phyloP scores from a whole-genome alignment of 1,284 basidiomycete genomes.

The Neolentinus lepideus region DNA sequence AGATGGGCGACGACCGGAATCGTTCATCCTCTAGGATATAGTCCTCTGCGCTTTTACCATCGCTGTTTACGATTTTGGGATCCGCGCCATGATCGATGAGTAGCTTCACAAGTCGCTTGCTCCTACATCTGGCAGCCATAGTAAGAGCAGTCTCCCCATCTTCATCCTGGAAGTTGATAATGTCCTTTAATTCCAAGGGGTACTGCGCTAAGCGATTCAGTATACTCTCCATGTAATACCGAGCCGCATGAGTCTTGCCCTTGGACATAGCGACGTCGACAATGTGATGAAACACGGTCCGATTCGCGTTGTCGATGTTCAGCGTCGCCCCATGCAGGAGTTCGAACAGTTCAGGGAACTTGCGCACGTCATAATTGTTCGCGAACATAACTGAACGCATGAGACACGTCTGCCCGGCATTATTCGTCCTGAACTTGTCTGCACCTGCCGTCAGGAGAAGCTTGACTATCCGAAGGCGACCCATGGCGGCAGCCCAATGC shows the following conservation, averaged over 20 bases:
- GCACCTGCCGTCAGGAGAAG: conserved; percentile 91
- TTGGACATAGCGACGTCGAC: conserved; percentile 98
- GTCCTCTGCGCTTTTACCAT: conserved; percentile 97
- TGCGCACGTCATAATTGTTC: conserved; percentile 99
- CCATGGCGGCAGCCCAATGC: conserved; percentile 99
- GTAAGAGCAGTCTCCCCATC: conserved; percentile 98
- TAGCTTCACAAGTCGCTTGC: conserved; percentile 94
- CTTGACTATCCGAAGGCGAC: conserved; percentile 94
- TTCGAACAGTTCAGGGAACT: conserved; percentile 98
- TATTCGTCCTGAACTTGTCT: conserved; percentile 96
- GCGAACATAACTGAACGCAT: conserved; percentile 99
- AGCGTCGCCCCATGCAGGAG: conserved; percentile 94
- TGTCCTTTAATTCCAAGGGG: conserved; percentile 94
- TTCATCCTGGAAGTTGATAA: conserved; percentile 99
- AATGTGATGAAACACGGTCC: conserved; percentile 98
- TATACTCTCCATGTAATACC: conserved; percentile 99
- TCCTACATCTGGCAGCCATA: conserved; percentile 92
- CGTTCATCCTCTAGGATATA: conserved; percentile 99
- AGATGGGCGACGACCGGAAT: conserved; percentile 85
- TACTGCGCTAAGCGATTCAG: conserved; percentile 88
- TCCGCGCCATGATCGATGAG: conserved; percentile 96
- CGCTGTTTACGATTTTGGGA: conserved; percentile 91
- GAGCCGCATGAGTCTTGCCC: conserved; percentile 94
- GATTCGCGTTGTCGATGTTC: conserved; percentile 97
- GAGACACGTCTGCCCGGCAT: conserved; percentile 92